Conservation (phyloP, 1,284 basidiomycete genomes). For the Puccinia coronata region DNA sequence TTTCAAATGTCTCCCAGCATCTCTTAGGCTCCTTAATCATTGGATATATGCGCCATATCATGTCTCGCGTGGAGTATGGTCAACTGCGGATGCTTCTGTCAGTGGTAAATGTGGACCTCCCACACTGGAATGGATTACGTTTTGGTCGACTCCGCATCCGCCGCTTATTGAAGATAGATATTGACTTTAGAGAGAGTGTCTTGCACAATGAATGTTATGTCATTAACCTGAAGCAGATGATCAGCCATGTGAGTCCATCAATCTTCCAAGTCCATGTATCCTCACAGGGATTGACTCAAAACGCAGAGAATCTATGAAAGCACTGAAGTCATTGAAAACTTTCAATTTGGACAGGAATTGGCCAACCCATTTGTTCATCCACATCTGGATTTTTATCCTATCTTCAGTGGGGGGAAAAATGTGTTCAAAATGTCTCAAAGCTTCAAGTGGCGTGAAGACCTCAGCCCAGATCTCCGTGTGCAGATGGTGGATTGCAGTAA, state of each 20-base stretch:
- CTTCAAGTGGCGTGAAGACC: not conserved
- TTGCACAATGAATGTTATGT: not conserved
- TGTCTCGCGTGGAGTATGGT: not conserved
- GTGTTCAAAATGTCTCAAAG: slow-evolving; percentile 5
- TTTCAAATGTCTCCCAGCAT: not conserved
- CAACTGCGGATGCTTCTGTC: not conserved
- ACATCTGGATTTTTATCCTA: not conserved
- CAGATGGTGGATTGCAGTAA: not conserved
- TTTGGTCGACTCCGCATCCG: not conserved
- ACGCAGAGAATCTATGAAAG: not conserved
- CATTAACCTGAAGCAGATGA: not conserved
- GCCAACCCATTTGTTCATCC: not conserved
- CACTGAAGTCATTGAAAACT: too few species aligned
- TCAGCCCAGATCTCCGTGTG: not conserved
- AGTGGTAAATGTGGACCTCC: not conserved
- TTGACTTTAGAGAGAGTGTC: not conserved
- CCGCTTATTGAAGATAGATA: not conserved
- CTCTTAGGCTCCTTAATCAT: not conserved
- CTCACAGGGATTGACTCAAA: not conserved
- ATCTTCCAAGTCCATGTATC: too few species aligned
- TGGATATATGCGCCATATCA: not conserved
- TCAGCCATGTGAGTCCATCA: not conserved
- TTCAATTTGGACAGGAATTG: not conserved
- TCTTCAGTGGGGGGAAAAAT: not conserved
- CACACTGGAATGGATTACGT: not conserved